These are phyloP conservation scores for Apiotrichum laibachii DNA, from an alignment of 1,284 basidiomycete genomes.

Conservation along the genomic window DNA sequence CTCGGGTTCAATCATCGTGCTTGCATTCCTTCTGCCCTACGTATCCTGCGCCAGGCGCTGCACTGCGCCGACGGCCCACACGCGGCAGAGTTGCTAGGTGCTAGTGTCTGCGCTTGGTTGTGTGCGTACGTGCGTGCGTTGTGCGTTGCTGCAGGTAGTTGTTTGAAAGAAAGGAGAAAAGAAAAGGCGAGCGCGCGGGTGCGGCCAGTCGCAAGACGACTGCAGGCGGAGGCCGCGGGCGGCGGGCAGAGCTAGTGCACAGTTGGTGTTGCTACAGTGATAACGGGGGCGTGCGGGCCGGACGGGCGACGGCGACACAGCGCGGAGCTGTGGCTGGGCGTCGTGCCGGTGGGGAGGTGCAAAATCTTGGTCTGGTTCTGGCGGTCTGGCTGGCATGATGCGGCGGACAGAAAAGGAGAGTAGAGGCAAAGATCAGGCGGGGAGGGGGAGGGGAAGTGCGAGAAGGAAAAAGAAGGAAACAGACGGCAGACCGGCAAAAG, in stretches of 20 bases:
- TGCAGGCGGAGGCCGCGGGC: too few species aligned
- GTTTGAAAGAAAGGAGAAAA: too few species aligned
- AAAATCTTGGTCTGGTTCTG: neutral
- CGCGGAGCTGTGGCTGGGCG: too few species aligned
- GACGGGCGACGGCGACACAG: neutral
- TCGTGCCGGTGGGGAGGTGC: neutral
- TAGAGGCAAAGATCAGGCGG: neutral
- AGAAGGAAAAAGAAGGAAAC: neutral
- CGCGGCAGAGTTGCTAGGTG: neutral
- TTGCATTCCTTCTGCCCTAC: neutral
- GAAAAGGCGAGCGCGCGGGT: too few species aligned
- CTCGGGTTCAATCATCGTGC: conserved; percentile 4
- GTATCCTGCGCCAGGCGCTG: neutral
- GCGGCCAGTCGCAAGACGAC: too few species aligned
- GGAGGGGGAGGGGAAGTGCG: neutral
- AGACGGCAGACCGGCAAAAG: neutral
- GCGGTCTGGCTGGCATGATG: neutral
- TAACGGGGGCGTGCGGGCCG: neutral
- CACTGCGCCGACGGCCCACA: too few species aligned
- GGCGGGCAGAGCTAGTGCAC: conserved; percentile 9
- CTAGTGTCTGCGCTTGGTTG: too few species aligned
- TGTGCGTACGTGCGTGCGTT: neutral
- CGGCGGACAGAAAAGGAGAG: neutral
- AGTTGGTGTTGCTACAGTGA: conserved; percentile 17
- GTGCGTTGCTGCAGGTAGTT: too few species aligned